Evolutionary conservation across 208 protist species (phyloP).

Genomic region (Eutreptiella sp.): DNA sequence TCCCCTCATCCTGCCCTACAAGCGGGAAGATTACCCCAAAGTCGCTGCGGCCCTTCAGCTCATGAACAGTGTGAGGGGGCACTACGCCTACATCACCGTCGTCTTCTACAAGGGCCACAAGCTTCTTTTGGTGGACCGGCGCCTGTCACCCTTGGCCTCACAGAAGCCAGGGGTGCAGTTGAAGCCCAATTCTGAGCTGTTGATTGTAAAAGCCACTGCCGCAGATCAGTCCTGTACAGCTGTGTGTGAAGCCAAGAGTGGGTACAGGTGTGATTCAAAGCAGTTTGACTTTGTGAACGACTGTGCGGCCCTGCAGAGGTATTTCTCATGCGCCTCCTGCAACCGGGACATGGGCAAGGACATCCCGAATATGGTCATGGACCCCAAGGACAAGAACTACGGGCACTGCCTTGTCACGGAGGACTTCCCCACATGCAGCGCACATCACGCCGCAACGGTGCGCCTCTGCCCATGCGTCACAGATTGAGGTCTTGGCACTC

Average conservation of each 20-base stretch:
- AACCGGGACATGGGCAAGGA: slow-evolving; percentile 31
- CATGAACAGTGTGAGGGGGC: background rate
- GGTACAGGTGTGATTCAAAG: background rate
- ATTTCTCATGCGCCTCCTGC: slow-evolving; percentile 29
- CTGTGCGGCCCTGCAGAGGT: slow-evolving; percentile 9
- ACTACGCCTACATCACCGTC: slow-evolving; percentile 8
- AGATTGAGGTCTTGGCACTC: too few relatives aligned
- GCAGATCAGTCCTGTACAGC: slow-evolving; percentile 23
- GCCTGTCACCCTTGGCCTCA: slow-evolving; percentile 1
- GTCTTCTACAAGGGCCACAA: background rate
- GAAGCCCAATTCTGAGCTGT: background rate
- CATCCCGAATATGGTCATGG: slow-evolving; percentile 28
- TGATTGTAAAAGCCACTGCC: background rate
- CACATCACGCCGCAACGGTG: slow-evolving; percentile 16
- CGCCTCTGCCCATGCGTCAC: slow-evolving; percentile 35
- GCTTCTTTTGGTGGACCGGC: slow-evolving; percentile 30
- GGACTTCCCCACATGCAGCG: slow-evolving; percentile 27
- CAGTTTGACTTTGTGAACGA: slow-evolving; percentile 32
- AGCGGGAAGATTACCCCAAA: background rate
- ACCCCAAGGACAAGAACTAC: background rate
- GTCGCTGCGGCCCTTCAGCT: slow-evolving; percentile 2
- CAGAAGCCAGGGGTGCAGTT: background rate
- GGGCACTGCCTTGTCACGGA: slow-evolving; percentile 36
- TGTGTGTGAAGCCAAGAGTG: background rate
- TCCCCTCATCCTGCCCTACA: background rate